Evolutionary conservation across 306 rosid species (phyloP).

Genomic region (Sicyos edulis): DNA sequence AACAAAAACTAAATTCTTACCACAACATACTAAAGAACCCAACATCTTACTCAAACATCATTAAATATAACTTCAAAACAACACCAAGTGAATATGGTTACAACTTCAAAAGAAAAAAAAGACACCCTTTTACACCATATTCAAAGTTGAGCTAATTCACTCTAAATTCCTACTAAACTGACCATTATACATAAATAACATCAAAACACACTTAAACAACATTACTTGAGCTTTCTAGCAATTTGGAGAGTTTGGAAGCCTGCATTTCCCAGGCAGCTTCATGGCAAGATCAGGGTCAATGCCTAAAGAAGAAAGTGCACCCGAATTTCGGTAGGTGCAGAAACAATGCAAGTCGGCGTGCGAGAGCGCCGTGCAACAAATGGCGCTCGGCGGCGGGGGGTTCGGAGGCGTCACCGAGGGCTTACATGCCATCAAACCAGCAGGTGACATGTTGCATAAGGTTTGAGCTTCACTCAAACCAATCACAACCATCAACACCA

Average conservation of each 20-base stretch:
- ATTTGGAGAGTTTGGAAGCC: constrained; percentile 38
- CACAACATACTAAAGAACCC: background rate
- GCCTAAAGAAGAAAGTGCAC: constrained; percentile 48
- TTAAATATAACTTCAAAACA: background rate
- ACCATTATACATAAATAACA: background rate
- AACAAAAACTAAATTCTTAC: background rate
- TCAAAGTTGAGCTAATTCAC: background rate
- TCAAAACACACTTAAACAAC: background rate
- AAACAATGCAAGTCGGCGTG: constrained; percentile 45
- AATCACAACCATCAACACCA: background rate
- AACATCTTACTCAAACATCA: background rate
- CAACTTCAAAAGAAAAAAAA: background rate
- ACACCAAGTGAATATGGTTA: too few species aligned
- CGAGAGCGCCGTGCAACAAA: constrained; percentile 37
- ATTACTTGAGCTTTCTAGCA: constrained; percentile 25
- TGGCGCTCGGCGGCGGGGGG: constrained; percentile 28
- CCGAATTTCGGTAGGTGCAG: constrained; percentile 44
- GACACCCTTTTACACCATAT: background rate
- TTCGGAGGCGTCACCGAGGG: constrained; percentile 47
- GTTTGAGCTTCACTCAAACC: constrained; percentile 22
- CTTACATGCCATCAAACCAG: constrained; percentile 36
- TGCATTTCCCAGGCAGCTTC: constrained; percentile 50
- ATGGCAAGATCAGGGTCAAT: constrained; percentile 51
- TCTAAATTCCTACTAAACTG: background rate
- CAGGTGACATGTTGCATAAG: constrained; percentile 42